Percentiles rank a stretch among this genome's conserved stretches.
Evolutionary conservation across 2,329 filamentous ascomycete genomes (phyloP).

Genomic region (Cryphonectria carpinicola): DNA sequence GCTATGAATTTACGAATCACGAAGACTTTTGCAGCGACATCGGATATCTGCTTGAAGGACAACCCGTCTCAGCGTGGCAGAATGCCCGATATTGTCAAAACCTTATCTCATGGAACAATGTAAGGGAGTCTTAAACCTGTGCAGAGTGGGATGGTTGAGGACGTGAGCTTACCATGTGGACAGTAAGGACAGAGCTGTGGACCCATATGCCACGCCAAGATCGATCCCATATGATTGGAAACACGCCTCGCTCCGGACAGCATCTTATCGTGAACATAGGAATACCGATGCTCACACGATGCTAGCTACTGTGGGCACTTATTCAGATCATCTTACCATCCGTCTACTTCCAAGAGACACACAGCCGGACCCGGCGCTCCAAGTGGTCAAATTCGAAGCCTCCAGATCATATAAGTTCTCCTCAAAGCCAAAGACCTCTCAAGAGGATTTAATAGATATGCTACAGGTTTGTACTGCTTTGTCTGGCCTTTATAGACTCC

Average conservation of each 20-base stretch:
- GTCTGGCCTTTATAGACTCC: not conserved
- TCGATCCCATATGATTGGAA: constrained; percentile 1
- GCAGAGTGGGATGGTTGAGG: not conserved
- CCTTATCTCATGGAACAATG: not conserved
- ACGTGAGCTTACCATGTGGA: not conserved
- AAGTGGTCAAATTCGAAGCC: not conserved
- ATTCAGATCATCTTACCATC: not conserved
- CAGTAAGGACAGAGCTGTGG: not conserved
- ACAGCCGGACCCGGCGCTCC: not conserved
- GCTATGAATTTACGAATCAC: not conserved
- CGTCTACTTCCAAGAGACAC: not conserved
- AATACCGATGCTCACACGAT: not conserved
- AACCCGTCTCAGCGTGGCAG: not conserved
- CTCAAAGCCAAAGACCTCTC: not conserved
- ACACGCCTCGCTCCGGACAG: not conserved
- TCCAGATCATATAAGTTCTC: not conserved
- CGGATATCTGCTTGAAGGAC: not conserved
- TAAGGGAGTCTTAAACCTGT: not conserved
- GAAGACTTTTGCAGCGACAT: not conserved
- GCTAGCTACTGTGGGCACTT: not conserved
- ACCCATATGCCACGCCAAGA: not conserved
- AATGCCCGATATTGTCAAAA: not conserved
- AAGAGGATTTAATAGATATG: not conserved
- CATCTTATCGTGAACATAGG: not conserved
- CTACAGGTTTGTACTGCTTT: not conserved